Conservation (phyloP, 2,329 filamentous ascomycete genomes). For the Scleromitrula shiraiana region DNA sequence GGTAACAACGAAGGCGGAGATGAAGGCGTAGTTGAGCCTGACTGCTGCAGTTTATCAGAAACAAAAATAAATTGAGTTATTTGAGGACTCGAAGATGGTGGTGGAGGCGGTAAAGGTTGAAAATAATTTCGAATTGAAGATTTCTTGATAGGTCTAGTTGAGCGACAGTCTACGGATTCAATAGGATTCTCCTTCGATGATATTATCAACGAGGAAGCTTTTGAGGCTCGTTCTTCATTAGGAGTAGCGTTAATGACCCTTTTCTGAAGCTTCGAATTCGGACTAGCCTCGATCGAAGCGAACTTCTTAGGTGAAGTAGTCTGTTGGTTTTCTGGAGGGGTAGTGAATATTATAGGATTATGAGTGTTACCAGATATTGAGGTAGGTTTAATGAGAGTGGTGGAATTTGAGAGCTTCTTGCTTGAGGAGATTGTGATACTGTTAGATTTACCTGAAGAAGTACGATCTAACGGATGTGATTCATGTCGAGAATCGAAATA, state of each 20-base stretch:
- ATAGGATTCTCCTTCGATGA: background rate
- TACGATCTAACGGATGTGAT: background rate
- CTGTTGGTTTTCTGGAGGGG: too few species aligned
- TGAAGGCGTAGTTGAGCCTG: background rate
- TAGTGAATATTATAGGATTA: too few species aligned
- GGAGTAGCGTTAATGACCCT: background rate
- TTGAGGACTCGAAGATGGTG: constrained; percentile 13
- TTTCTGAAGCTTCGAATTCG: background rate
- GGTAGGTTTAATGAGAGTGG: too few species aligned
- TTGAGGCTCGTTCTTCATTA: background rate
- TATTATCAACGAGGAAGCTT: background rate
- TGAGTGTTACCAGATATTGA: background rate
- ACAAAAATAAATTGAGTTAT: constrained; percentile 5
- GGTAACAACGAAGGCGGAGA: background rate
- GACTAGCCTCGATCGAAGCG: background rate
- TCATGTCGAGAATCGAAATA: background rate
- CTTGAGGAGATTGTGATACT: background rate
- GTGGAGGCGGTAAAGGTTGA: constrained; percentile 13
- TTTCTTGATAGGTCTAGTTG: constrained; percentile 13
- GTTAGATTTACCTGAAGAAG: background rate
- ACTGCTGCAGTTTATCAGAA: background rate
- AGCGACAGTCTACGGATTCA: background rate
- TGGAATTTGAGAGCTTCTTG: background rate
- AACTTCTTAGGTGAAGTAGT: background rate
- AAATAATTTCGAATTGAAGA: constrained; percentile 25